Evolutionary conservation across 306 rosid genomes (phyloP), one percentile per base, ranked within the genome.

Genomic region (Fragaria nilgerrensis): DNA sequence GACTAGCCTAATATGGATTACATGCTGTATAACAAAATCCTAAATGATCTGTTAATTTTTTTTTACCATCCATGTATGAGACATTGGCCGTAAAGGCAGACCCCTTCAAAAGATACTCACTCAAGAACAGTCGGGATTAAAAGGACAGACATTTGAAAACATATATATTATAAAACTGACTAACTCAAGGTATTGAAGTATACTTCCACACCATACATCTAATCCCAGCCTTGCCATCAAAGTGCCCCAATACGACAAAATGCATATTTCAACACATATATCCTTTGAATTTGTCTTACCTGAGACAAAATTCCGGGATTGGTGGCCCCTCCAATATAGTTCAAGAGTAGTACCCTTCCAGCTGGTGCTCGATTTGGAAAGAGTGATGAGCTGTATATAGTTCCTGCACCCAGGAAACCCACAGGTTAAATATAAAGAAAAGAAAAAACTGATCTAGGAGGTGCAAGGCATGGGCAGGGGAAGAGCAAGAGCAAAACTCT

Each of bases 271-370:
- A 68, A 39, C 67, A 78, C 47, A 78, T 12, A 70, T 63, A 77
- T 81, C 84, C 59, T 79, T 56, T 34, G 69, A 74, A 58, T 66
- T 25, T 25, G n/a, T 39, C 84, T 70, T 48, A 95, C 99, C 97
- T 92, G 80, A 56, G 97, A 87, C 82, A 92, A 52, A 81, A 95
- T 92, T 63, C 85, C 97, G 48, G 96, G 74, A 87, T 95, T 95
- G 48, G 92, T 92, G 69, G 97, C 97, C 78, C 99, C 99, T 87
- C 99, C 99, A 77, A 95, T 90, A 87, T 90, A 95, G 88, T 95
- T 95, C 89, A 90, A 82, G 74, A 95, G 99, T 55, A 95, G 85
- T 59, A 95, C 86, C 90, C 97, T 92, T 82, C 97, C 99, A 68
- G 84, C 82, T 45, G 97, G 99, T 68, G 97, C 97, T 80, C 99